Conservation (phyloP, 164 flowering plant species). For the Chimonanthus salicifolius region DNA sequence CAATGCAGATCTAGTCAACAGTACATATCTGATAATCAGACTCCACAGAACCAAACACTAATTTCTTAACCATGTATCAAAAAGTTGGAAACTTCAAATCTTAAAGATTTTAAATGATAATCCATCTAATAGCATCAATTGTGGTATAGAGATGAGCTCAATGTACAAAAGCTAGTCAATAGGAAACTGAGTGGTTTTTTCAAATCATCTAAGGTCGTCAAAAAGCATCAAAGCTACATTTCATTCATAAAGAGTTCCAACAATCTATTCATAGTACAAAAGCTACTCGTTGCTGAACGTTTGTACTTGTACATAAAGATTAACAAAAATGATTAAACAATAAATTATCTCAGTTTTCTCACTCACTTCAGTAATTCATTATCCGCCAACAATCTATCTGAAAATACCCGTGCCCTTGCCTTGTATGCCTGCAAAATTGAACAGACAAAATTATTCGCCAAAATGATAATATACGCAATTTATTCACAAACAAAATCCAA, state of each 20-base stretch:
- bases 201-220: slow-evolving; percentile 57
- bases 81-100: no score
- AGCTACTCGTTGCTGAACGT: slow-evolving; percentile 77
- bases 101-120: no score
- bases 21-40: no score
- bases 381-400: slow-evolving; percentile 6
- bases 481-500: background rate
- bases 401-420: slow-evolving; percentile 33
- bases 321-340: no score
- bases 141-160: no score
- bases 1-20: no score
- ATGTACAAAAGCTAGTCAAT: no score
- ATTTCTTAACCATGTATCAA: no score
- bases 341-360: no score
- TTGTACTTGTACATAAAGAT: background rate
- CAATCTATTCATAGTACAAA: slow-evolving; percentile 9
- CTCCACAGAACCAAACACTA: no score
- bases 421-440: slow-evolving; percentile 30
- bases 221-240: slow-evolving; percentile 55
- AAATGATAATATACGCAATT: background rate
- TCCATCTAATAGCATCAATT: no score
- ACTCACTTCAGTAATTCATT: slow-evolving; percentile 10
- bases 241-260: slow-evolving; percentile 75
- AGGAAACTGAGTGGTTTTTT: no score
- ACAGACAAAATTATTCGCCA: background rate